Percentiles rank a stretch among this genome's conserved stretches.
Conservation (phyloP, 1,284 basidiomycete species). For the Cryptococcus sp. region DNA sequence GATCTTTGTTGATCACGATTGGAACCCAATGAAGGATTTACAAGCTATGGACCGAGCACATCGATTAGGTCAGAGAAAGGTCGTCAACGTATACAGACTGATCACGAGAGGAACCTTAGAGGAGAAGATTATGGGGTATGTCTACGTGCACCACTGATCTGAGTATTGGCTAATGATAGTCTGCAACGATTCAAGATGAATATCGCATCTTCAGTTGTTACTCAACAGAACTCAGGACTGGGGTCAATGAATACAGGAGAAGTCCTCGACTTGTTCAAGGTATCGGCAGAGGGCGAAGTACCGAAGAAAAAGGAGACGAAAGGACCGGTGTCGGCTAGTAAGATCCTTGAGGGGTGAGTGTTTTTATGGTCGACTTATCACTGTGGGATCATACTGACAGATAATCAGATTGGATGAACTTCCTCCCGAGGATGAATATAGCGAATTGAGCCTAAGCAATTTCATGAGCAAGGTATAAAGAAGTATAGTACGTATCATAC, state of each 20-base stretch:
- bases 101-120: slow-evolving; percentile 97
- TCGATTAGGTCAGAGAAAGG: slow-evolving; percentile 96
- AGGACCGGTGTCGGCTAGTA: slow-evolving; percentile 66
- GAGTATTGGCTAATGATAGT: slow-evolving; percentile 48
- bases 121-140: slow-evolving; percentile 99
- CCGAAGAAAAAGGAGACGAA: slow-evolving; percentile 55
- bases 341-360: slow-evolving; percentile 63
- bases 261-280: slow-evolving; percentile 89
- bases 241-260: slow-evolving; percentile 96
- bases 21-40: slow-evolving; percentile 99
- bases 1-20: slow-evolving; percentile 99
- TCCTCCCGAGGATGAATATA: slow-evolving; percentile 84
- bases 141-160: slow-evolving; percentile 4
- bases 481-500: too few species aligned
- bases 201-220: slow-evolving; percentile 93
- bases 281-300: slow-evolving; percentile 64
- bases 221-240: slow-evolving; percentile 92
- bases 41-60: slow-evolving; percentile 99
- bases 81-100: slow-evolving; percentile 96
- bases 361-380: background rate
- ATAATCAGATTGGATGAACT: slow-evolving; percentile 69
- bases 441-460: slow-evolving; percentile 72
- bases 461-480: slow-evolving; percentile 53
- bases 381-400: background rate
- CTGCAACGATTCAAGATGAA: slow-evolving; percentile 98